Percentiles rank a stretch among this genome's conserved stretches.
These are phyloP conservation scores for Didymella exigua DNA, from an alignment of 2,329 filamentous ascomycete genomes.

Conservation along the genomic window DNA sequence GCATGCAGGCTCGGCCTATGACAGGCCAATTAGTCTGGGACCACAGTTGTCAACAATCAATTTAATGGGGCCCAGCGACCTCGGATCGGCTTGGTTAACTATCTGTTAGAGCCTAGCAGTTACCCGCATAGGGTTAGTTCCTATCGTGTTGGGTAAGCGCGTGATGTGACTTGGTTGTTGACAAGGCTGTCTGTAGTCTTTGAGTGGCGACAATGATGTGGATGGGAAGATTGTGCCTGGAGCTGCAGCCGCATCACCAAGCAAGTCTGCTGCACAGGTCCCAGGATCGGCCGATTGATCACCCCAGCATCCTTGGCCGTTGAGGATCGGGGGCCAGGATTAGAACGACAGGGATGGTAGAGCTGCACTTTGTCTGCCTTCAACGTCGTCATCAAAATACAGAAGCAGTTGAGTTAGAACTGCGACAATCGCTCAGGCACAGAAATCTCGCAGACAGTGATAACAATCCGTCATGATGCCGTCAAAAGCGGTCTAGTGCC, in stretches of 20 bases:
- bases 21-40: constrained; percentile 11
- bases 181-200: too few relatives aligned
- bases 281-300: constrained; percentile 19
- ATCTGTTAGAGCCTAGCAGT: too few relatives aligned
- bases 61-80: too few relatives aligned
- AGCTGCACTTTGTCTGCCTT: neutral
- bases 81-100: too few relatives aligned
- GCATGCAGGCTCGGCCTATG: constrained; percentile 7
- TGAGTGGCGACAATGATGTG: constrained; percentile 18
- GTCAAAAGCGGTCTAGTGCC: constrained; percentile 2
- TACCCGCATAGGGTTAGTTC: too few relatives aligned
- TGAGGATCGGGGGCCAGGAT: constrained; percentile 11
- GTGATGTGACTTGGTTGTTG: too few relatives aligned
- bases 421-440: neutral
- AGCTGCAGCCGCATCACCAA: constrained; percentile 25
- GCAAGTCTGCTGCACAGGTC: constrained; percentile 19
- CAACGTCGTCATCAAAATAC: neutral
- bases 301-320: constrained; percentile 21
- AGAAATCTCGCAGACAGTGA: neutral
- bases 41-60: too few relatives aligned
- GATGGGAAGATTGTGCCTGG: constrained; percentile 21
- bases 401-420: neutral
- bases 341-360: neutral
- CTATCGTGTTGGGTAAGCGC: too few relatives aligned
- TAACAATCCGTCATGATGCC: constrained; percentile 1